Evolutionary conservation across 179 eudicot species (phyloP).

Genomic region (Patellifolia procumbens): DNA sequence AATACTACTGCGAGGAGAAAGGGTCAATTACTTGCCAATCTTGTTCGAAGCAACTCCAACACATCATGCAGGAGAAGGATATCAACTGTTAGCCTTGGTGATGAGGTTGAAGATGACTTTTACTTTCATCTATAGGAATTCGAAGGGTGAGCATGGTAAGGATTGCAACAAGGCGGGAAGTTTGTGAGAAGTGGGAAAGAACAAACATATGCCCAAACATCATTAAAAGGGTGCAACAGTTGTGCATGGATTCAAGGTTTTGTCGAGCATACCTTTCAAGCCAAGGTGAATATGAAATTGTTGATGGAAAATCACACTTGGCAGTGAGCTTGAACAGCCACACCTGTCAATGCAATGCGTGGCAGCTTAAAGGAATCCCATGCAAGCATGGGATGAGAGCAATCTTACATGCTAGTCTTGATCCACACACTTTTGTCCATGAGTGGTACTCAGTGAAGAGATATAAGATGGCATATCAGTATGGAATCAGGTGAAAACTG

Average conservation of each 20-base stretch:
- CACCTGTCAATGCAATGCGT: background rate
- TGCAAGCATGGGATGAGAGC: background rate
- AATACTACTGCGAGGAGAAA: no score
- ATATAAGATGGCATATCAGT: background rate
- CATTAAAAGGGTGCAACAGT: background rate
- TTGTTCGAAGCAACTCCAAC: no score
- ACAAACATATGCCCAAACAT: conserved; percentile 1
- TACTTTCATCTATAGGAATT: background rate
- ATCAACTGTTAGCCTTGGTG: no score
- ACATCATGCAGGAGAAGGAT: no score
- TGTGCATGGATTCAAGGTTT: background rate
- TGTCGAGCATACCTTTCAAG: background rate
- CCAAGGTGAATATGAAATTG: background rate
- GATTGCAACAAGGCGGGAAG: background rate
- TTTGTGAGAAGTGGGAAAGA: background rate
- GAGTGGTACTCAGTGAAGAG: background rate
- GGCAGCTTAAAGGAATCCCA: background rate
- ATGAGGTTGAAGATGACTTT: no score
- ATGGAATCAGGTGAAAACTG: no score
- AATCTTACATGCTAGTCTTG: background rate
- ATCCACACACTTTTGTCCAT: background rate
- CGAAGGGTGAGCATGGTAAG: background rate
- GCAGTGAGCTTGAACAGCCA: background rate
- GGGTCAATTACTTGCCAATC: no score
- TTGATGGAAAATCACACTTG: background rate